phyloP scores from a whole-genome alignment of 1,284 basidiomycete genomes.

The Wolfiporia cocos region DNA sequence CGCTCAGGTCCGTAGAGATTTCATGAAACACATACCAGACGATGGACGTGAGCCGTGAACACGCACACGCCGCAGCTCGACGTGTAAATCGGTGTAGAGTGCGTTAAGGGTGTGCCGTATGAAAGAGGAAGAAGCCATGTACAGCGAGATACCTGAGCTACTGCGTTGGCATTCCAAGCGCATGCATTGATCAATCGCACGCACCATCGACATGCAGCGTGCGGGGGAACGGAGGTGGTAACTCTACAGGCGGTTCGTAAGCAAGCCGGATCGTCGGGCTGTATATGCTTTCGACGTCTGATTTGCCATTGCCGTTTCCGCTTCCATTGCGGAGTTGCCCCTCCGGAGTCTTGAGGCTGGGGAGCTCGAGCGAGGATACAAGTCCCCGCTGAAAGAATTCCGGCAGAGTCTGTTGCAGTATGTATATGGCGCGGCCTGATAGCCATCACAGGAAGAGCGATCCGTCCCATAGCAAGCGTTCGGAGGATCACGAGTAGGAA shows the following conservation, averaged over 20 bases:
- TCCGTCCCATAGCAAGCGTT: too few species aligned
- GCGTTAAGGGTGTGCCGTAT: constrained; percentile 69
- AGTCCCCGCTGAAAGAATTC: constrained; percentile 68
- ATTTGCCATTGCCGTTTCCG: constrained; percentile 5
- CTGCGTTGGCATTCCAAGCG: not conserved
- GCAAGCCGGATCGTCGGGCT: constrained; percentile 25
- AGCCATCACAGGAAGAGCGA: not conserved
- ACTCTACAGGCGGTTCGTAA: constrained; percentile 59
- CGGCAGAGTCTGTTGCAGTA: constrained; percentile 63
- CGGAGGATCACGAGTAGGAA: constrained; percentile 2
- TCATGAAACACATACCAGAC: too few species aligned
- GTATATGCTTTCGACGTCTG: constrained; percentile 22
- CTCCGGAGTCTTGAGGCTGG: constrained; percentile 7
- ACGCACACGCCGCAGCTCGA: constrained; percentile 41
- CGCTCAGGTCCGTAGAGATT: too few species aligned
- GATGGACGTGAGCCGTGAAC: constrained; percentile 20
- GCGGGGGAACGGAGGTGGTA: constrained; percentile 64
- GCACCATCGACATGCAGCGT: constrained; percentile 64
- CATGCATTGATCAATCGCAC: constrained; percentile 8
- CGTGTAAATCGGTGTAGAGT: constrained; percentile 57
- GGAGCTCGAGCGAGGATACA: constrained; percentile 45
- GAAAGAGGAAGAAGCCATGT: constrained; percentile 63
- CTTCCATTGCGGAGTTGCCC: not conserved
- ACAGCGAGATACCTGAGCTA: constrained; percentile 66
- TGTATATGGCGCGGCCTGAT: constrained; percentile 65